A percentile compares a stretch with the other conserved stretches of the same genome.
These are phyloP conservation scores for Immersiella caudata DNA, from an alignment of 495 filamentous ascomycete genomes.

Conservation along the genomic window DNA sequence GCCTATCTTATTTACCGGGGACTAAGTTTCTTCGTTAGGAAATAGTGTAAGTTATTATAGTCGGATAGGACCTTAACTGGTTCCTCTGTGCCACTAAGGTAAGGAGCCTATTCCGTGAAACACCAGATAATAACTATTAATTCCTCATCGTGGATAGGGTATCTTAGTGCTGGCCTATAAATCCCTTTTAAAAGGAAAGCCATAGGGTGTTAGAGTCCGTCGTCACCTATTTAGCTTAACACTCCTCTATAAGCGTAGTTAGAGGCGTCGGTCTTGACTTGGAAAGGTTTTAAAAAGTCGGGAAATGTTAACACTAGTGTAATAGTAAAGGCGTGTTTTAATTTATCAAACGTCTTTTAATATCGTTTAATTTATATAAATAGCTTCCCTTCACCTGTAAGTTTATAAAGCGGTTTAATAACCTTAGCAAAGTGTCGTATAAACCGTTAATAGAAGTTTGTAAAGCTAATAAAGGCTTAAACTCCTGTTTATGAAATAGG, in stretches of 20 bases:
- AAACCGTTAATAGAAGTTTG: slow-evolving; percentile 25
- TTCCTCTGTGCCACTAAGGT: slow-evolving; percentile 5
- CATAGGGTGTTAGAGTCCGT: not conserved
- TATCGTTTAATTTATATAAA: not conserved
- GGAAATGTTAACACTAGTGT: not conserved
- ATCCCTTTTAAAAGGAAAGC: slow-evolving; percentile 24
- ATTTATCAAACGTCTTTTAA: not conserved
- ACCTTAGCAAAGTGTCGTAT: slow-evolving; percentile 1
- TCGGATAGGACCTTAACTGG: not conserved
- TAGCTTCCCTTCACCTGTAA: not conserved
- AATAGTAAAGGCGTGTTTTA: not conserved
- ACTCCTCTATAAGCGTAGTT: not conserved
- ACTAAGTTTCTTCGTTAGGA: not conserved
- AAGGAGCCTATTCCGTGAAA: slow-evolving; percentile 12
- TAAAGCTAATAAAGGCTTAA: slow-evolving; percentile 6
- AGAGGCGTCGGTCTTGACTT: not conserved
- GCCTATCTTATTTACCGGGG: not conserved
- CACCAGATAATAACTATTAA: slow-evolving; percentile 12
- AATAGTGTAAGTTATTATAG: not conserved
- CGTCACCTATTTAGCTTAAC: not conserved
- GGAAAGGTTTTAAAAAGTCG: not conserved
- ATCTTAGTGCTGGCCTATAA: slow-evolving; percentile 22
- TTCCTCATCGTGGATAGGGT: slow-evolving; percentile 31
- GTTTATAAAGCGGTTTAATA: not conserved
- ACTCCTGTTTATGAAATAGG: not conserved